Evolutionary conservation across 352 stramenopile species (phyloP).

Genomic region (Globisporangium takayamanum): DNA sequence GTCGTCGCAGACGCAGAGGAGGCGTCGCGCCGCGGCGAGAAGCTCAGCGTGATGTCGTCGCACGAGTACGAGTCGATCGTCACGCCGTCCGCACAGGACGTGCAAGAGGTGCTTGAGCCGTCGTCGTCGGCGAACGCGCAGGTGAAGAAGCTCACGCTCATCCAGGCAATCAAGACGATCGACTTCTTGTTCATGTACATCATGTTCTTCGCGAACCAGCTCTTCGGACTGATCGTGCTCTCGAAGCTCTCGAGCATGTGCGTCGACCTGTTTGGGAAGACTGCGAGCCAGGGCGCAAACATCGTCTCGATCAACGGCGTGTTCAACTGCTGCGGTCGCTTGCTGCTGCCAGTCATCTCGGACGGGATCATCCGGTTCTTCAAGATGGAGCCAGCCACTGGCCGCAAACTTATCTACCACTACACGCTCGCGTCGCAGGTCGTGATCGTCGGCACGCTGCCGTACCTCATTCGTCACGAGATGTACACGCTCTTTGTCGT

Average conservation of each 20-base stretch:
- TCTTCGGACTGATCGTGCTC: conserved; percentile 59
- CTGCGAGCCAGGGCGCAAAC: conserved; percentile 24
- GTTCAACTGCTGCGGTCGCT: conserved; percentile 48
- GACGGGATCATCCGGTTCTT: conserved; percentile 31
- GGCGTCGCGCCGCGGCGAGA: conserved; percentile 25
- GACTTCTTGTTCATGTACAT: conserved; percentile 65
- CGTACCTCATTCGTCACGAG: conserved; percentile 43
- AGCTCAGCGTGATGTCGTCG: conserved; percentile 33
- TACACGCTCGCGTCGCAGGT: conserved; percentile 51
- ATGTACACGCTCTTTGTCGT: conserved; percentile 52
- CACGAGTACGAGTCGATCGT: conserved; percentile 41
- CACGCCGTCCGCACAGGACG: conserved; percentile 25
- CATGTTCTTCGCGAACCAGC: conserved; percentile 60
- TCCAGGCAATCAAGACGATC: conserved; percentile 41
- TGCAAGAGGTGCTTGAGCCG: conserved; percentile 23
- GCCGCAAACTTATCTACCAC: conserved; percentile 54
- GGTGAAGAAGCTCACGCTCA: conserved; percentile 45
- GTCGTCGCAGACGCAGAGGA: conserved; percentile 29
- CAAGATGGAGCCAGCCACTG: conserved; percentile 45
- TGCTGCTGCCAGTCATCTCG: conserved; percentile 42
- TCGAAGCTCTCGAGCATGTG: conserved; percentile 55
- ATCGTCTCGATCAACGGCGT: conserved; percentile 56
- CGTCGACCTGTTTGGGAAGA: conserved; percentile 44
- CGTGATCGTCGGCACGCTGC: conserved; percentile 60
- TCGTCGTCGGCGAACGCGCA: conserved; percentile 28